Evolutionary conservation across 2,329 filamentous ascomycete species (phyloP).

Genomic region (Lasiodiplodia gonubiensis): DNA sequence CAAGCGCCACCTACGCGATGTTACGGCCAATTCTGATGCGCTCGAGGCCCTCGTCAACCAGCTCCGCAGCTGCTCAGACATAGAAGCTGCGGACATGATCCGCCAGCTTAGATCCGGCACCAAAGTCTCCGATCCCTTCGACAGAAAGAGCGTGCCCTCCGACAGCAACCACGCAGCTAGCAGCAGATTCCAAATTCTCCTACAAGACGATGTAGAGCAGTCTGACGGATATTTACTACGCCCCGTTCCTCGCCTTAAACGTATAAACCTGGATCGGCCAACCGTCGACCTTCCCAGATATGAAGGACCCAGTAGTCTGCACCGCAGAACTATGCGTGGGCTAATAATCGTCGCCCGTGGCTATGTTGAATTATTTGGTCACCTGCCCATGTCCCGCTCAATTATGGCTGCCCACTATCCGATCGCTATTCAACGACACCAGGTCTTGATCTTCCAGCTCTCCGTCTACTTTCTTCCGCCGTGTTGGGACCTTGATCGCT

Average conservation of each 20-base stretch:
- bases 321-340: no score
- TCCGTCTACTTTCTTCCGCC: slow-evolving; percentile 25
- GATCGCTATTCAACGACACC: slow-evolving; percentile 10
- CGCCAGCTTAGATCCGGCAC: slow-evolving; percentile 14
- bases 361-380: slow-evolving; percentile 20
- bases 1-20: slow-evolving; percentile 22
- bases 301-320: no score
- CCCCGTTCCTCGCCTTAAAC: no score
- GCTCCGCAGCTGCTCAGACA: slow-evolving; percentile 6
- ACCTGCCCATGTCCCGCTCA: slow-evolving; percentile 20
- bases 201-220: no score
- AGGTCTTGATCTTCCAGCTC: slow-evolving; percentile 23
- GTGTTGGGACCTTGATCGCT: slow-evolving; percentile 9
- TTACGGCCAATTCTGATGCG: slow-evolving; percentile 14
- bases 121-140: background rate
- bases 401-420: slow-evolving; percentile 20
- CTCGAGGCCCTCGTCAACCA: slow-evolving; percentile 21
- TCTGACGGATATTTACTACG: no score
- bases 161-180: background rate
- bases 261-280: no score
- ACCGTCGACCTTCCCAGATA: no score
- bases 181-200: no score
- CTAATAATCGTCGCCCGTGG: slow-evolving; percentile 8
- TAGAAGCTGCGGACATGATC: slow-evolving; percentile 17
- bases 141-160: slow-evolving; percentile 6